phyloP scores from a whole-genome alignment of 805 yeast species.

The Yamadazyma ubonensis region DNA sequence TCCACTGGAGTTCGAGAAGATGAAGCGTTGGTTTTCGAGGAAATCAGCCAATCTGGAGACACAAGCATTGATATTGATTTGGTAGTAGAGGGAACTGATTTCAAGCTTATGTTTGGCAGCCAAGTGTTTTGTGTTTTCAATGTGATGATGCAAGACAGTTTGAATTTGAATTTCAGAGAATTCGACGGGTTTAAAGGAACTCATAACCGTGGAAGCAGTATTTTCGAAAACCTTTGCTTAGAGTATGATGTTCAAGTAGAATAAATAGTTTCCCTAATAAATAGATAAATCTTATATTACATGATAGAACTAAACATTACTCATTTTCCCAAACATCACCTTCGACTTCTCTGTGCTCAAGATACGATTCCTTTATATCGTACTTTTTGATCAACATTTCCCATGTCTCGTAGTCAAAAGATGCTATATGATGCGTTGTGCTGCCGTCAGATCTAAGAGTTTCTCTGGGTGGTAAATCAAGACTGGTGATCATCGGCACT shows the following conservation, averaged over 20 bases:
- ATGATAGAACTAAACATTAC: conserved; percentile 5
- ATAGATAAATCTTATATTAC: too few relatives aligned
- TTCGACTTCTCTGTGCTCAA: conserved; percentile 41
- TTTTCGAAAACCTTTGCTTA: conserved; percentile 52
- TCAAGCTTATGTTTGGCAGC: too few relatives aligned
- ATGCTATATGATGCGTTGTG: conserved; percentile 65
- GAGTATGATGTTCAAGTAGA: too few relatives aligned
- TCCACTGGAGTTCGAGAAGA: background rate
- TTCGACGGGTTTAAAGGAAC: conserved; percentile 72
- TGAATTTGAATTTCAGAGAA: conserved; percentile 23
- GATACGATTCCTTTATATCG: conserved; percentile 54
- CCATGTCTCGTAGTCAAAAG: conserved; percentile 71
- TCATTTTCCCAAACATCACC: conserved; percentile 27
- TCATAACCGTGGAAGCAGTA: conserved; percentile 47
- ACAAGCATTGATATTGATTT: conserved; percentile 7
- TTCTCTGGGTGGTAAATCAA: conserved; percentile 27
- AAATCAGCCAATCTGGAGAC: too few relatives aligned
- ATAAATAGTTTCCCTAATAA: too few relatives aligned
- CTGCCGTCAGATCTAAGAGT: background rate
- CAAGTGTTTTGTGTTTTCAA: conserved; percentile 19
- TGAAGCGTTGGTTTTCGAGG: background rate
- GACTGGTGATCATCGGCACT: conserved; percentile 37
- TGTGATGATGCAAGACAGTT: conserved; percentile 8
- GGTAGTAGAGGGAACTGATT: conserved; percentile 16
- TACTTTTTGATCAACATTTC: conserved; percentile 49